Evolutionary conservation across 345 rosid species (phyloP).

Genomic region (Noccaea bulbosa): DNA sequence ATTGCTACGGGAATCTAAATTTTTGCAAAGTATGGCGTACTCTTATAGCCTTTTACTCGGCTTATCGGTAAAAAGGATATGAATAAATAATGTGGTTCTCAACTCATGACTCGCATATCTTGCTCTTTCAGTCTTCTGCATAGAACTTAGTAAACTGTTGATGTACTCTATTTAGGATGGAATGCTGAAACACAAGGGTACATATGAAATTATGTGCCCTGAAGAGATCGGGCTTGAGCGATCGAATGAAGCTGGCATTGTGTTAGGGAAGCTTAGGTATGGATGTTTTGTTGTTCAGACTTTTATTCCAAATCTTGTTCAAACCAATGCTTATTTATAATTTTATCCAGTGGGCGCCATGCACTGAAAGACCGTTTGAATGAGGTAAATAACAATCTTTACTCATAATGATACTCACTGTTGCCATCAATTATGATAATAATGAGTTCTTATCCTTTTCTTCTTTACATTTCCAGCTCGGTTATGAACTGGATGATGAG

Average conservation of each 20-base stretch:
- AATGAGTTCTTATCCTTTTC: conserved; percentile 21
- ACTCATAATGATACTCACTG: background rate
- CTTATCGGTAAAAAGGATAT: background rate
- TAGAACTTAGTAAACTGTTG: background rate
- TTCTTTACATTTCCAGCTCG: conserved; percentile 61
- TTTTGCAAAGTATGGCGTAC: background rate
- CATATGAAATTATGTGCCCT: conserved; percentile 86
- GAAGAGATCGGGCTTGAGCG: conserved; percentile 91
- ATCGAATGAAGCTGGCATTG: conserved; percentile 82
- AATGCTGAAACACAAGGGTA: conserved; percentile 87
- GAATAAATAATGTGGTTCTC: no score
- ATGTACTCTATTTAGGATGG: conserved; percentile 62
- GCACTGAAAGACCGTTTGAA: conserved; percentile 73
- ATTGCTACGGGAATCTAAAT: background rate
- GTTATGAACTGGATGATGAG: conserved; percentile 73
- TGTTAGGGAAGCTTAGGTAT: conserved; percentile 90
- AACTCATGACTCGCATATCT: conserved; percentile 5
- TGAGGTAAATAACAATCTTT: conserved; percentile 55
- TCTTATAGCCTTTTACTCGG: conserved; percentile 12
- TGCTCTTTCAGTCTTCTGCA: conserved; percentile 9
- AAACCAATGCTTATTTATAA: background rate
- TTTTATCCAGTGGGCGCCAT: conserved; percentile 76
- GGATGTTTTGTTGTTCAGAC: background rate
- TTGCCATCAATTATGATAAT: conserved; percentile 6
- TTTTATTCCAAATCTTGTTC: conserved; percentile 10